Evolutionary conservation across 805 yeast genomes (phyloP), one percentile per base, ranked within the genome.

Genomic region (Candida peoriensis): DNA sequence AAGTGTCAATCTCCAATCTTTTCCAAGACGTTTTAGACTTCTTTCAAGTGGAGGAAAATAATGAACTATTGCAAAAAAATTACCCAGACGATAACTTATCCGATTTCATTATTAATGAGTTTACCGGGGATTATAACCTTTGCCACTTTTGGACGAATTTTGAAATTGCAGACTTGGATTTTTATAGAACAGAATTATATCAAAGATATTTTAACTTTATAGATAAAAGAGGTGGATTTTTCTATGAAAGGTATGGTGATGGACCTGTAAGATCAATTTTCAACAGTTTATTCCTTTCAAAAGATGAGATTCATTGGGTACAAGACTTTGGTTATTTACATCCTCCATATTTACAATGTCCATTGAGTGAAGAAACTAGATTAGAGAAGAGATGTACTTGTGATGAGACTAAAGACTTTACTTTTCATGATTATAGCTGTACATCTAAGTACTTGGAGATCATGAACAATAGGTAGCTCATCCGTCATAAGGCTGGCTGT

Each of bases 101-200:
- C 63, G 74, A 74, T 27, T 87, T 83, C 67, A 64, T 87, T 22
- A 72, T 84, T 20, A 74, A 76, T 44, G 80, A 80, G 55, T 58
- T 61, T 27, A 83, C 88, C 39, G 70, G 74, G 39, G 63, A 76
- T 15, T 87, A 85, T 61, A 87, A 87, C 55, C 70, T 80, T 39
- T 87, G 96, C 56, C 96, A 87, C 60, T 87, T 83, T 72, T 87
- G 96, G 96, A 78, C 90, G 31, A 83, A 83, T 63, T 87, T 87
- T 55, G 96, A 87, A 57, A 75, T 87, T 45, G 95, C 79, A n/a
- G 72, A 74, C 43, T 68, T 88, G 61, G 74, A 79, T 42, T 73
- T 87, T 48, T 87, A 83, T 76, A 66, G 93, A 50, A 64, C 76
- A 18, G 75, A 80, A 34, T 81, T 82, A 8, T 87, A 86, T 58